Evolutionary conservation across 129 eudicot genomes (phyloP), one percentile per base, ranked within the genome.

Genomic region (Helichrysum umbraculigerum): DNA sequence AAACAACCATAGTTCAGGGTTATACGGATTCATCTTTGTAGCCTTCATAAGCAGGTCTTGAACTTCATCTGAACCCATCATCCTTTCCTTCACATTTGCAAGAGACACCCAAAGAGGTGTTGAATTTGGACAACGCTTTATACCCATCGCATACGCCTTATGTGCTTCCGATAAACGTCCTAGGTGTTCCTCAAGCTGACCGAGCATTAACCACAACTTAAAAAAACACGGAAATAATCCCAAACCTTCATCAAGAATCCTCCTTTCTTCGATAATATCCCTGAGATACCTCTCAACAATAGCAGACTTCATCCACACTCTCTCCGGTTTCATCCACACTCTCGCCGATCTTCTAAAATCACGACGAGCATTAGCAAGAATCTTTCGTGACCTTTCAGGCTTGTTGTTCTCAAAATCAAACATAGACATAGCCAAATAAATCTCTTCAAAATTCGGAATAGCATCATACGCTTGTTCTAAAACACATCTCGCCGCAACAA

Each of bases 231-330:
- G 61, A 7, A n/a, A n/a, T 56, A n/a, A 2, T 56, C 61, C 22
- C 61, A 56, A n/a, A 1, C 10, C 61, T 56, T 56, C 61, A 56
- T 56, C 61, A 56, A 56, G 61, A 1, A 56, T 10, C 61, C 25
- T n/a, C 12, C 22, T 54, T 19, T 54, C 60, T 56, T 1, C 28
- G 8, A 5, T 11, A 17, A 17, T 3, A 56, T 56, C 12, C 61
- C 25, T 3, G 2, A 56, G 61, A 1, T 14, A 10, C 12, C 25
- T 4, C 21, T 52, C 61, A 56, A 56, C 61, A n/a, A 54, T n/a
- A 56, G 61, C 61, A 54, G 61, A 54, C 61, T 54, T 54, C 61
- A 56, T n/a, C 61, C 61, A 56, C 25, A 56, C 10, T 14, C 61
- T 56, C 22, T 56, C 2, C 3, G 61, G 7, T 56, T 20, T 56